phyloP scores from a whole-genome alignment of 306 rosid genomes.

The Cotoneaster glaucophyllus region DNA sequence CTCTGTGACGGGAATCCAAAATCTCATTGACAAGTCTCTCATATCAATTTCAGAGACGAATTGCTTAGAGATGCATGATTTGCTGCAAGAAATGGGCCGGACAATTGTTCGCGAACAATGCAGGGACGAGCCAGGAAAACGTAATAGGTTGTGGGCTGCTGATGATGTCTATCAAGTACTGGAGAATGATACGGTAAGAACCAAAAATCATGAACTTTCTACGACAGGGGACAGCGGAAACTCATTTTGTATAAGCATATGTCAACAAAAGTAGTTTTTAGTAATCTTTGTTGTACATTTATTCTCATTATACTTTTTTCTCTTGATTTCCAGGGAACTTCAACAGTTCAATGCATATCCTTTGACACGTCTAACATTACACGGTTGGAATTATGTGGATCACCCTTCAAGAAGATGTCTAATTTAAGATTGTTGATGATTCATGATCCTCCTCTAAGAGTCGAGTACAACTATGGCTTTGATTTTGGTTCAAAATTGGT shows the following conservation, averaged over 20 bases:
- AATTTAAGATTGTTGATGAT: not conserved
- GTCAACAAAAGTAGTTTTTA: too few species aligned
- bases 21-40: slow-evolving; percentile 33
- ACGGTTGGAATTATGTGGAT: not conserved
- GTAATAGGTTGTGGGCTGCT: not conserved
- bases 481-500: too few species aligned
- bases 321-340: slow-evolving; percentile 1
- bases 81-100: slow-evolving; percentile 31
- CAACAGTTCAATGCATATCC: not conserved
- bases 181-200: not conserved
- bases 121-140: not conserved
- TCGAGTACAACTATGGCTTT: too few species aligned
- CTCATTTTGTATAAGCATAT: not conserved
- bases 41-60: not conserved
- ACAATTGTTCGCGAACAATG: slow-evolving; percentile 18
- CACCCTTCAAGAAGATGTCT: not conserved
- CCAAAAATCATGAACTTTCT: too few species aligned
- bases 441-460: not conserved
- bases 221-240: too few species aligned
- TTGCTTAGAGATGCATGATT: not conserved
- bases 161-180: too few species aligned
- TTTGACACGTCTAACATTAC: not conserved
- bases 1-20: slow-evolving; percentile 14
- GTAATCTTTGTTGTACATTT: not conserved
- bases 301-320: not conserved